Conservation (phyloP, 108 stramenopile genomes). For the Cyclotella baltica region DNA sequence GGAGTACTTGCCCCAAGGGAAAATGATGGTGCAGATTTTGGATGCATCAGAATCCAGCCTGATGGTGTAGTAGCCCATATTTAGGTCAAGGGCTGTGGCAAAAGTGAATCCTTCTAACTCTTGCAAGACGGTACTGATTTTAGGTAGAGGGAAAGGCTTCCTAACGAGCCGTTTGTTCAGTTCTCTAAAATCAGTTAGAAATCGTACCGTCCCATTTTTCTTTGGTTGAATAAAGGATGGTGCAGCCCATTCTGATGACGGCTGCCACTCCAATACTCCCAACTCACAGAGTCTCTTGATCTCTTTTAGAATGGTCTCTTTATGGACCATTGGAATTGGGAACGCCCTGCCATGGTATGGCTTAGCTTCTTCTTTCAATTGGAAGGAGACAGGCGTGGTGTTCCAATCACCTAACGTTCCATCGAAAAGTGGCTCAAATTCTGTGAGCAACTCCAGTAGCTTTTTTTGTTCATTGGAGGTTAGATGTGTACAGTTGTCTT, state of each 20-base stretch:
- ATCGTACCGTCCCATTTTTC: constrained; percentile 37
- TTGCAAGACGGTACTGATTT: constrained; percentile 27
- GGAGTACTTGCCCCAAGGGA: constrained; percentile 24
- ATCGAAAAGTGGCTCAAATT: constrained; percentile 48
- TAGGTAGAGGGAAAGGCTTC: constrained; percentile 30
- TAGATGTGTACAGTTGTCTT: constrained; percentile 36
- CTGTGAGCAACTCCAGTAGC: constrained; percentile 28
- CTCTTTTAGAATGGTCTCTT: constrained; percentile 35
- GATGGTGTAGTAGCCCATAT: constrained; percentile 52
- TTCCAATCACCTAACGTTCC: constrained; percentile 45
- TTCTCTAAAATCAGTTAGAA: constrained; percentile 37
- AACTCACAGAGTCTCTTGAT: constrained; percentile 15
- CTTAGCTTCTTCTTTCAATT: constrained; percentile 49
- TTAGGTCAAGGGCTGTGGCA: constrained; percentile 46
- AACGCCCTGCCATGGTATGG: constrained; percentile 47
- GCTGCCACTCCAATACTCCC: constrained; percentile 20
- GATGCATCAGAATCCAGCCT: constrained; percentile 5
- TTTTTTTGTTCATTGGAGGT: constrained; percentile 8
- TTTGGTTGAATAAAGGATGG: constrained; percentile 48
- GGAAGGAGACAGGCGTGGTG: constrained; percentile 34
- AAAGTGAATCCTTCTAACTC: constrained; percentile 47
- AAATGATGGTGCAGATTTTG: constrained; percentile 31
- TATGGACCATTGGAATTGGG: constrained; percentile 44
- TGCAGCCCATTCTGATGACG: constrained; percentile 23
- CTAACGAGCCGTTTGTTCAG: constrained; percentile 49